These are phyloP conservation scores for Cucurbita pepo DNA, from an alignment of 306 rosid genomes.

Conservation along the genomic window DNA sequence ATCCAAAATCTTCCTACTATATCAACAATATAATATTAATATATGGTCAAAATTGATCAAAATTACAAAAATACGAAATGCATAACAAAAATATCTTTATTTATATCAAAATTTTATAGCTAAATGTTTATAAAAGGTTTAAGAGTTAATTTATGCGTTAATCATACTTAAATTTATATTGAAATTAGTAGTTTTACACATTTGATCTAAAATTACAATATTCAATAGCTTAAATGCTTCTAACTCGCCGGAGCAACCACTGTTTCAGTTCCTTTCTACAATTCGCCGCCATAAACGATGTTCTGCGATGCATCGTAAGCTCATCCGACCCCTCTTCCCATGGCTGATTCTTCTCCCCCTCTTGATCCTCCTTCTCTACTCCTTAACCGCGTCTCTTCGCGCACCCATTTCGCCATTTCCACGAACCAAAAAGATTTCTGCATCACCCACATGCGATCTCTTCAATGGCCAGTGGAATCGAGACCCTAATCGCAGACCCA, in stretches of 20 bases:
- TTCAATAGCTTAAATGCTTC: background rate
- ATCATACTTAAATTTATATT: no score
- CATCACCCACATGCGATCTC: conserved; percentile 34
- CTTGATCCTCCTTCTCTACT: conserved; percentile 26
- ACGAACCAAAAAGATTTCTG: background rate
- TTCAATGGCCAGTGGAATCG: conserved; percentile 42
- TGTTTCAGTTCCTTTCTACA: background rate
- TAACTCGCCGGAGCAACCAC: background rate
- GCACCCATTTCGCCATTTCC: conserved; percentile 10
- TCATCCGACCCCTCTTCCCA: conserved; percentile 36
- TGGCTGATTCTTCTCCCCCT: conserved; percentile 42
- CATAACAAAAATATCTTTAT: no score
- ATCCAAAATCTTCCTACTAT: no score
- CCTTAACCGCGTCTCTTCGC: conserved; percentile 24
- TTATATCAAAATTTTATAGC: no score
- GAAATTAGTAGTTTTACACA: no score
- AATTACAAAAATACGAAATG: no score
- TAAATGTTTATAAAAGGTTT: no score
- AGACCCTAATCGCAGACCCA: conserved; percentile 46
- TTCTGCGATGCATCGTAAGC: conserved; percentile 44
- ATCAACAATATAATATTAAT: no score
- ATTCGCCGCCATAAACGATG: background rate
- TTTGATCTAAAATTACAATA: no score
- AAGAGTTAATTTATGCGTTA: no score
- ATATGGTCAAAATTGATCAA: no score